These are phyloP conservation scores for Cantharellus cinnabarinus DNA, from an alignment of 768 basidiomycete species.

Conservation along the genomic window DNA sequence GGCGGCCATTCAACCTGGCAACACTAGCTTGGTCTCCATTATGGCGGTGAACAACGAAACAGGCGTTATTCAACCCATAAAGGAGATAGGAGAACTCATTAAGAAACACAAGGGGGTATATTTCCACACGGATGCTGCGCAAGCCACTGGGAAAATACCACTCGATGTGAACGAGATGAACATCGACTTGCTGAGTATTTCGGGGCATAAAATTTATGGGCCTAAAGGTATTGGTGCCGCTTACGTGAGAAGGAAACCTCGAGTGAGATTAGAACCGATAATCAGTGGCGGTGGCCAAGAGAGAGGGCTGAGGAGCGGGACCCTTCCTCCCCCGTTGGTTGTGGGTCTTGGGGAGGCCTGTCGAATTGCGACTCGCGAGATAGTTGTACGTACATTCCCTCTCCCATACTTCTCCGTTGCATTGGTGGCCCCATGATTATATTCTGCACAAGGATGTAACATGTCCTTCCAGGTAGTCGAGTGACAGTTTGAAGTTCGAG, in stretches of 20 bases:
- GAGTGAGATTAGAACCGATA: constrained; percentile 88
- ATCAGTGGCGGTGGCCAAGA: constrained; percentile 95
- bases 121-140: constrained; percentile 96
- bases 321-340: constrained; percentile 65
- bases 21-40: constrained; percentile 79
- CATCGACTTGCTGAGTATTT: constrained; percentile 88
- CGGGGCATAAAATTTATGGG: constrained; percentile 94
- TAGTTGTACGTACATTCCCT: constrained; percentile 46
- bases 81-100: constrained; percentile 76
- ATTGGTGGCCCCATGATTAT: neutral
- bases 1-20: constrained; percentile 70
- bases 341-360: constrained; percentile 94
- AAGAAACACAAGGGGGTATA: constrained; percentile 78
- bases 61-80: constrained; percentile 91
- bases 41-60: constrained; percentile 99
- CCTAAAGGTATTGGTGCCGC: constrained; percentile 92
- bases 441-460: neutral
- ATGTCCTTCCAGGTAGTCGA: constrained; percentile 28
- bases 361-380: constrained; percentile 76
- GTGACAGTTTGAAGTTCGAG: constrained; percentile 1
- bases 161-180: constrained; percentile 90
- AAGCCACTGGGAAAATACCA: constrained; percentile 80
- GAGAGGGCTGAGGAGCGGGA: constrained; percentile 87
- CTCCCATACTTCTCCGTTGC: neutral
- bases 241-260: constrained; percentile 79